Evolutionary conservation across 2,329 filamentous ascomycete genomes (phyloP), one percentile per base, ranked within the genome.

Genomic region (Pseudocercospora eumusae): DNA sequence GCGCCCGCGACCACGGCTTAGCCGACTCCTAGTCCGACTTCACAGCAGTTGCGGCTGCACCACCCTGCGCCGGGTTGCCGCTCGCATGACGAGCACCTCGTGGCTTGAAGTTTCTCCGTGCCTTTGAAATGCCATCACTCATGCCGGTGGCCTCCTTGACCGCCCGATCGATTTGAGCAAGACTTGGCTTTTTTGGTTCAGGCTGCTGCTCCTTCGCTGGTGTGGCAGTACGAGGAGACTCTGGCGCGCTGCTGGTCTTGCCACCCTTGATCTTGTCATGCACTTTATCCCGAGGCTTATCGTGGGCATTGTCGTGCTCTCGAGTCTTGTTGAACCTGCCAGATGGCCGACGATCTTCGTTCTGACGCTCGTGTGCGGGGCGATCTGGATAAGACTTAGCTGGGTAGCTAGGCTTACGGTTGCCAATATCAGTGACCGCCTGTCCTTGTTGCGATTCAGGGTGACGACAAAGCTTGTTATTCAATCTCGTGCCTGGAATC

Each of bases 391-490:
- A 23, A 54, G 58, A 4, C 58, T 64, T 67, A 13, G 57, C 57
- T 45, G 57, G 55, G 25, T 60, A 57, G 36, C 58, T 64, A 45
- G 42, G 55, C 21, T 59, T 57, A 4, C 42, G 55, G 25, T 31
- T 25, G 56, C 44, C 52, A 49, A 18, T 57, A 31, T 59, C 49
- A 50, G 44, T 21, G 31, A 25, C 47, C 6, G 55, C 45, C 33
- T 60, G 50, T 49, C 52, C 20, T 56, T 60, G 36, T 49, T 55
- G 54, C n/a, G 54, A 57, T 27, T 63, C 62, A 15, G 62, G 56
- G 33, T 57, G 47, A 40, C 57, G 59, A 50, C 62, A 61, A 25
- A 71, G 66, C 57, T 68, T 71, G 54, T 68, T 68, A 40, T 67
- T 60, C 36, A 68, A 59, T 27, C 50, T 49, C 20, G 68, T 68